Percentiles rank a stretch among this genome's conserved stretches.
Evolutionary conservation across 2,329 filamentous ascomycete genomes (phyloP).

Genomic region (Mycosphaerella arachidis): DNA sequence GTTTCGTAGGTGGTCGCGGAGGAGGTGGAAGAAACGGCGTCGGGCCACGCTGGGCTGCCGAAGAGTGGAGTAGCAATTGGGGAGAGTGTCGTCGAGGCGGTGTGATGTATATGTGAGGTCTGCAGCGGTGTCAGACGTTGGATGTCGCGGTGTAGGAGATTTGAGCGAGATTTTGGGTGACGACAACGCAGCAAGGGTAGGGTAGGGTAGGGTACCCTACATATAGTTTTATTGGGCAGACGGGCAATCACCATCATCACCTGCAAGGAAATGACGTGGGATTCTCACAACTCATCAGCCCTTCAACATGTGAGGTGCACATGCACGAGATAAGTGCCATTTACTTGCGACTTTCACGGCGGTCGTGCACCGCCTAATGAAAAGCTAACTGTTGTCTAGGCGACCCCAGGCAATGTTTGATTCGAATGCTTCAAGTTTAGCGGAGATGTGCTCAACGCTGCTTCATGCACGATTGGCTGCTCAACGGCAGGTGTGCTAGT

Average conservation of each 20-base stretch:
- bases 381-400: too few relatives aligned
- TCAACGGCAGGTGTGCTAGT: background rate
- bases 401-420: too few relatives aligned
- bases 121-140: background rate
- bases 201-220: too few relatives aligned
- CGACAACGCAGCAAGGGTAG: background rate
- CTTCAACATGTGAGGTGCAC: background rate
- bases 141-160: background rate
- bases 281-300: background rate
- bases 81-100: background rate
- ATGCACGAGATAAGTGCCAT: background rate
- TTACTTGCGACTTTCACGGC: too few relatives aligned
- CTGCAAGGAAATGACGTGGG: background rate
- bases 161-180: background rate
- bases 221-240: background rate
- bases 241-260: background rate
- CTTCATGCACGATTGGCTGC: background rate
- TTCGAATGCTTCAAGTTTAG: too few relatives aligned
- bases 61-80: background rate
- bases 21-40: background rate
- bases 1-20: background rate
- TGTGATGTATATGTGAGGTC: background rate
- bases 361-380: too few relatives aligned
- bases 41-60: background rate
- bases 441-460: background rate